Percentiles rank a stretch among this genome's conserved stretches.
Conservation (phyloP, 129 eudicot species). For the Ambrosia artemisiifolia region DNA sequence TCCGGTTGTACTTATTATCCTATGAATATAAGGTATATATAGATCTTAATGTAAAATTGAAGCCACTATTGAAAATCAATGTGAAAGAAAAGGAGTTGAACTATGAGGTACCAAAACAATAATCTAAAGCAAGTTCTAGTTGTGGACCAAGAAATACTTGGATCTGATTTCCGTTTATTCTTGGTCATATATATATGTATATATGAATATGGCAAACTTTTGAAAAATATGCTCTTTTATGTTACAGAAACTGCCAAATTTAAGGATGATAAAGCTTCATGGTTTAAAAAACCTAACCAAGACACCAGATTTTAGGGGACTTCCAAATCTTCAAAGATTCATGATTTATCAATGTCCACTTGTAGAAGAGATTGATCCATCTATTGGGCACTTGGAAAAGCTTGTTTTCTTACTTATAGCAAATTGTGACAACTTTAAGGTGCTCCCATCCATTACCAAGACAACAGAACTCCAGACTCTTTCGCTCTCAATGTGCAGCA, state of each 20-base stretch:
- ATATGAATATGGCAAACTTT: neutral
- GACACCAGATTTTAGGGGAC: slow-evolving; percentile 19
- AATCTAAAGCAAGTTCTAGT: too few species aligned
- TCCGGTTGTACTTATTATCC: too few species aligned
- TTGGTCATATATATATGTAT: too few species aligned
- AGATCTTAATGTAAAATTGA: too few species aligned
- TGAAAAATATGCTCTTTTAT: neutral
- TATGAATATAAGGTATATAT: too few species aligned
- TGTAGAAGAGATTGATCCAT: slow-evolving; percentile 19
- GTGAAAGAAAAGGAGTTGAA: too few species aligned
- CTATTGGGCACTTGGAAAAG: slow-evolving; percentile 2
- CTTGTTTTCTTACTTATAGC: neutral
- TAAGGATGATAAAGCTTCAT: slow-evolving; percentile 18
- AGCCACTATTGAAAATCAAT: too few species aligned
- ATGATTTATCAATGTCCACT: neutral
- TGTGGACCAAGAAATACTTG: too few species aligned
- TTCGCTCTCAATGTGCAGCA: neutral
- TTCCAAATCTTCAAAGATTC: slow-evolving; percentile 17
- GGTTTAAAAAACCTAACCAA: neutral
- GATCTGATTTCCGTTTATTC: too few species aligned
- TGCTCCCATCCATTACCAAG: slow-evolving; percentile 4
- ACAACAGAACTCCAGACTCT: neutral
- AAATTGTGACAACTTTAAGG: neutral
- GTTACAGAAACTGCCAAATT: neutral
- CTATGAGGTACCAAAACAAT: too few species aligned